Conservation (phyloP, 2,329 filamentous ascomycete genomes). For the Cladophialophora yegresii region DNA sequence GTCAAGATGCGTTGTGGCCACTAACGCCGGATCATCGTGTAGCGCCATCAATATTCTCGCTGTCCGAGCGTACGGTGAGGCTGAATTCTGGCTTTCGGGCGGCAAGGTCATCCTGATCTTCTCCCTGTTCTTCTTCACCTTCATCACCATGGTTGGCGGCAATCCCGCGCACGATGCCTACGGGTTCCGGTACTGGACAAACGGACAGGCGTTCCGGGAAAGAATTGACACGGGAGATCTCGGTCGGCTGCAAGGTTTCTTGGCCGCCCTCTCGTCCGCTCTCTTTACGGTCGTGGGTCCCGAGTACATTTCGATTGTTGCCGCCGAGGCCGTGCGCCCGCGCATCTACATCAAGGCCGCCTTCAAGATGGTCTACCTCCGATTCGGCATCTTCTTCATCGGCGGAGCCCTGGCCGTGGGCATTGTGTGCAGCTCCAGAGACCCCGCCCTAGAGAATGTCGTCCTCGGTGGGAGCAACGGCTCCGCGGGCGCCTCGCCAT, state of each 20-base stretch:
- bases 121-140: conserved; percentile 69
- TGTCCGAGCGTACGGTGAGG: conserved; percentile 70
- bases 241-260: conserved; percentile 57
- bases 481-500: conserved; percentile 59
- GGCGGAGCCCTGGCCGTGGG: conserved; percentile 70
- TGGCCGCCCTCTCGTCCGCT: conserved; percentile 71
- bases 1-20: not conserved
- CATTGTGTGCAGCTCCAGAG: conserved; percentile 67
- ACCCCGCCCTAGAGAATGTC: conserved; percentile 58
- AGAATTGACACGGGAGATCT: conserved; percentile 63
- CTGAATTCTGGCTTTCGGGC: conserved; percentile 68
- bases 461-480: conserved; percentile 45
- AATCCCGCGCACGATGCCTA: conserved; percentile 70
- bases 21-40: conserved; percentile 48
- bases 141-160: conserved; percentile 77
- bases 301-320: conserved; percentile 62
- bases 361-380: conserved; percentile 71
- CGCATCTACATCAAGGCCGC: conserved; percentile 59
- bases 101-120: conserved; percentile 70
- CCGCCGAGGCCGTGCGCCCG: conserved; percentile 69
- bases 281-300: conserved; percentile 65
- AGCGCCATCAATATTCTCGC: conserved; percentile 65
- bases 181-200: conserved; percentile 65
- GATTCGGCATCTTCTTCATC: conserved; percentile 73
- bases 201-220: conserved; percentile 67